These are phyloP conservation scores for Periconia sp. DNA, from an alignment of 2,329 filamentous ascomycete genomes.

Conservation along the genomic window DNA sequence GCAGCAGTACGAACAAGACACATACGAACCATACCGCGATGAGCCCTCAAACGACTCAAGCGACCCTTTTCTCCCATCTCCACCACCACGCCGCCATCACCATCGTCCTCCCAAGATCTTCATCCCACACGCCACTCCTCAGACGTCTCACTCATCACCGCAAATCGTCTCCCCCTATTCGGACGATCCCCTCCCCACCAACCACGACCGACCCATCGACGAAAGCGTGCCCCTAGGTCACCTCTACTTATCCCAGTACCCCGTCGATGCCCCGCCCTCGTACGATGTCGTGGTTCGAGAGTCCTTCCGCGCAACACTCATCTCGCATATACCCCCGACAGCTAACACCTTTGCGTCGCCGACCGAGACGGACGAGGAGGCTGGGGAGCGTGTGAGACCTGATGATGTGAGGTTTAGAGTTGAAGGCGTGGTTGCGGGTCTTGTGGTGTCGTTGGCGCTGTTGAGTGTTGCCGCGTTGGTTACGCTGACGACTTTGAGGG, in stretches of 20 bases:
- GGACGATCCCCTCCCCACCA: conserved; percentile 3
- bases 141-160: not conserved
- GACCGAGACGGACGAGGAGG: not conserved
- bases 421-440: conserved; percentile 26
- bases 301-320: conserved; percentile 28
- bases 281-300: conserved; percentile 28
- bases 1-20: not conserved
- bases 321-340: conserved; percentile 20
- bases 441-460: conserved; percentile 24
- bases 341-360: not conserved
- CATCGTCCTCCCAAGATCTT: not conserved
- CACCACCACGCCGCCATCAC: conserved; percentile 3
- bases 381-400: conserved; percentile 8
- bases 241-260: conserved; percentile 18
- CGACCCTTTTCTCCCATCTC: not conserved
- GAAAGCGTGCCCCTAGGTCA: conserved; percentile 34
- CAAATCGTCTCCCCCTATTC: conserved; percentile 9
- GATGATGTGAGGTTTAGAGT: conserved; percentile 29
- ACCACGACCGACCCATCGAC: conserved; percentile 8
- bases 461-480: conserved; percentile 22
- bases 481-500: conserved; percentile 4
- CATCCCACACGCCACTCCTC: conserved; percentile 4
- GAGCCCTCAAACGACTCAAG: conserved; percentile 7
- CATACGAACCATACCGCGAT: conserved; percentile 17
- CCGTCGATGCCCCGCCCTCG: conserved; percentile 29